These are phyloP conservation scores for Hypoxylon sp. DNA, from an alignment of 2,329 filamentous ascomycete genomes.

Conservation along the genomic window DNA sequence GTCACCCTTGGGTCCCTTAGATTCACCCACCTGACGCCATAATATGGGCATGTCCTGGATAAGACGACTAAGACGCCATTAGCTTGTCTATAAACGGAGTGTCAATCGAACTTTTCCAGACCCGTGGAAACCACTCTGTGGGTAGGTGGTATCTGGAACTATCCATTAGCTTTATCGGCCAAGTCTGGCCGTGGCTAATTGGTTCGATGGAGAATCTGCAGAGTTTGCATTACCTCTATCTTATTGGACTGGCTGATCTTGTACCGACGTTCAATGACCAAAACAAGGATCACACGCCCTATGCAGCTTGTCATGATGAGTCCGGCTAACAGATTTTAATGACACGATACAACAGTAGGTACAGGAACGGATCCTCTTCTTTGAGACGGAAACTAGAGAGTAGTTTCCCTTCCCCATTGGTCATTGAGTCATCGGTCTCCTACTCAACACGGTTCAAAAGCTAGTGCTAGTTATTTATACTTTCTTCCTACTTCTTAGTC, in stretches of 20 bases:
- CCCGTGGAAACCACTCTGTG: constrained; percentile 31
- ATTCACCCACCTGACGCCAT: constrained; percentile 42
- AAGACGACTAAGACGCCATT: not conserved
- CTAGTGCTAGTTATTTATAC: constrained; percentile 38
- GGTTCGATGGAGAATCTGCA: constrained; percentile 33
- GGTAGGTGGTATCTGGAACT: constrained; percentile 28
- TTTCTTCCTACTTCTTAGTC: constrained; percentile 7
- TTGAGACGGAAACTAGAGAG: constrained; percentile 8
- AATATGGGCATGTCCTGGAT: constrained; percentile 8
- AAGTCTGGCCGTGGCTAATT: constrained; percentile 22
- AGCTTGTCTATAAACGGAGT: constrained; percentile 20
- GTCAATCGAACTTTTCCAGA: constrained; percentile 23
- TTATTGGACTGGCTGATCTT: constrained; percentile 25
- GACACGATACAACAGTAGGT: constrained; percentile 22
- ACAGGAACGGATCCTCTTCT: constrained; percentile 20
- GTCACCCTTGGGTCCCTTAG: constrained; percentile 31
- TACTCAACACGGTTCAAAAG: constrained; percentile 4
- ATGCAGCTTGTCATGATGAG: constrained; percentile 38
- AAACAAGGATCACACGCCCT: constrained; percentile 39
- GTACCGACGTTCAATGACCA: constrained; percentile 17
- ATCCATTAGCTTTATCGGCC: constrained; percentile 31
- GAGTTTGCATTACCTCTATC: constrained; percentile 32
- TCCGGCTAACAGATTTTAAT: constrained; percentile 22
- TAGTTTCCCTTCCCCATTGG: constrained; percentile 27
- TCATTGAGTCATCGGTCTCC: constrained; percentile 39